phyloP scores from a whole-genome alignment of 169 alveolate genomes.

The Plasmodium adleri region DNA sequence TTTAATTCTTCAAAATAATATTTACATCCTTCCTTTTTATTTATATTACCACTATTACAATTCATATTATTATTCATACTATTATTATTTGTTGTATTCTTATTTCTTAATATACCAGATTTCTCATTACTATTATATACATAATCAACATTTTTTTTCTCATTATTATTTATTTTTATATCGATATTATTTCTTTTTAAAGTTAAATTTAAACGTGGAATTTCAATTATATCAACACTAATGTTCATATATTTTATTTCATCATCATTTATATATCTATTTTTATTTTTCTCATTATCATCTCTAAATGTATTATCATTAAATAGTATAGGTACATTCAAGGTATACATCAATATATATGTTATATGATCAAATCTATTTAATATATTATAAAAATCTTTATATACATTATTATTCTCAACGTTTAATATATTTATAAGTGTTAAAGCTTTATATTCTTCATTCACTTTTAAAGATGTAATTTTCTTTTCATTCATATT shows the following conservation, averaged over 20 bases:
- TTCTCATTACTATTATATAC: background rate
- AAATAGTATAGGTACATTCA: constrained; percentile 45
- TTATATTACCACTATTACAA: background rate
- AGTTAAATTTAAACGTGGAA: constrained; percentile 68
- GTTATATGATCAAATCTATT: constrained; percentile 74
- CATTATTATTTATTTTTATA: constrained; percentile 1
- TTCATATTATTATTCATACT: background rate
- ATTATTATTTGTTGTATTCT: background rate
- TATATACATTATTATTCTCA: constrained; percentile 67
- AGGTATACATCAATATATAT: constrained; percentile 54
- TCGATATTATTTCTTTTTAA: constrained; percentile 46
- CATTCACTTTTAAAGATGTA: constrained; percentile 41
- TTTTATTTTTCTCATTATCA: background rate
- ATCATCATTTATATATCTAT: background rate
- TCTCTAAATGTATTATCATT: background rate
- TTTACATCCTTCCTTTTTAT: constrained; percentile 38
- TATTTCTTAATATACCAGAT: background rate
- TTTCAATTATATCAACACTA: constrained; percentile 54
- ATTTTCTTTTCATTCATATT: constrained; percentile 6
- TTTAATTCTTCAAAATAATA: constrained; percentile 70
- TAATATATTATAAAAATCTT: constrained; percentile 54
- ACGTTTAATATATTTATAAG: constrained; percentile 50
- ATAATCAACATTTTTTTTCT: background rate
- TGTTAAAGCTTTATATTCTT: constrained; percentile 56
- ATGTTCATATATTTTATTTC: background rate